Percentiles rank a stretch among this genome's conserved stretches.
phyloP scores from a whole-genome alignment of 768 basidiomycete genomes.

The Leccinum variicolor region DNA sequence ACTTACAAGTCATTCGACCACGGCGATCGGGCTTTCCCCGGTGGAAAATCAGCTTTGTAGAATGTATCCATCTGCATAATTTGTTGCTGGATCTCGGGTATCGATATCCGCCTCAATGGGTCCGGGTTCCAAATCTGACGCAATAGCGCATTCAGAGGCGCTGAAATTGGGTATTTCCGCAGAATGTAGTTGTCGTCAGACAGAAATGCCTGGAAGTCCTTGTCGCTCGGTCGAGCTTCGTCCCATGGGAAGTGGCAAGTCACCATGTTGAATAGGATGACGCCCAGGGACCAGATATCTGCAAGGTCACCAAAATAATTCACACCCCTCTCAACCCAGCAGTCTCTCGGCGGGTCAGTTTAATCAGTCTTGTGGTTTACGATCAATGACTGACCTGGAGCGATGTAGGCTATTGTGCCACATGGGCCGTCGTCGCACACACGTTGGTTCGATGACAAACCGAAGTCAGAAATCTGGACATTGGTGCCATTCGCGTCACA shows the following conservation, averaged over 20 bases:
- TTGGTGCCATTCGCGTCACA: too few species aligned
- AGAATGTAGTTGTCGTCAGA: neutral
- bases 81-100: conserved; percentile 11
- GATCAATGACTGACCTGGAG: too few species aligned
- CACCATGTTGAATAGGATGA: conserved; percentile 84
- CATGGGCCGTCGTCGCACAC: too few species aligned
- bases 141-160: neutral
- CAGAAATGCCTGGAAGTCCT: conserved; percentile 5
- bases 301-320: conserved; percentile 20
- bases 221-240: conserved; percentile 4
- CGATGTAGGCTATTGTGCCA: too few species aligned
- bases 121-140: conserved; percentile 12
- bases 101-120: conserved; percentile 1
- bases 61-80: conserved; percentile 15
- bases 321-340: conserved; percentile 41
- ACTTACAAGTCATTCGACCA: too few species aligned
- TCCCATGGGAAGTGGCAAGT: conserved; percentile 39
- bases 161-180: conserved; percentile 7
- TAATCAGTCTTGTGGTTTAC: too few species aligned
- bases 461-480: too few species aligned
- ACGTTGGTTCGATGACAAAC: too few species aligned
- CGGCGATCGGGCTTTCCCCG: too few species aligned
- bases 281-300: conserved; percentile 72
- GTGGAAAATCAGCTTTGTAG: neutral
- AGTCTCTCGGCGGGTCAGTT: conserved; percentile 41